Percentiles rank a stretch among this genome's conserved stretches.
Evolutionary conservation across 345 rosid genomes (phyloP).

Genomic region (Salix caprea): DNA sequence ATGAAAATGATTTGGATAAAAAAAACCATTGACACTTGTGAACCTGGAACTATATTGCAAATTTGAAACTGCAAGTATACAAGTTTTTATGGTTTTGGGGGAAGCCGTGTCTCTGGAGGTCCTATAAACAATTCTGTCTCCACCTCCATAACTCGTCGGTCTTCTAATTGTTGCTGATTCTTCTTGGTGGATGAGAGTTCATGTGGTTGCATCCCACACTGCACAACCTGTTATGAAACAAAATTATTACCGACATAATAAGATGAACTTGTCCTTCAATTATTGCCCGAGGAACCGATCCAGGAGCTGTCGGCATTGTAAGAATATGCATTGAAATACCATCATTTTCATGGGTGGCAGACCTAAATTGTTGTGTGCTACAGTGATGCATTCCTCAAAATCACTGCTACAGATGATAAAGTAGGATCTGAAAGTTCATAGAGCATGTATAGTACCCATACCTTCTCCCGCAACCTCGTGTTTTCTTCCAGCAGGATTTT

Average conservation of each 20-base stretch:
- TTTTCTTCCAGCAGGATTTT: slow-evolving; percentile 51
- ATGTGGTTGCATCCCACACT: slow-evolving; percentile 36
- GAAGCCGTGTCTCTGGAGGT: slow-evolving; percentile 42
- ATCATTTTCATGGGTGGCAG: no score
- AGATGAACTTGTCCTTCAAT: background rate
- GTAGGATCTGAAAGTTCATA: background rate
- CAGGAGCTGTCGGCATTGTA: no score
- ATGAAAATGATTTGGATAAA: no score
- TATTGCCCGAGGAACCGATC: background rate
- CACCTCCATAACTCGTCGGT: slow-evolving; percentile 45
- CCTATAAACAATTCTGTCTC: slow-evolving; percentile 79
- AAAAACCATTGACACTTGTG: no score
- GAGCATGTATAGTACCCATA: slow-evolving; percentile 4
- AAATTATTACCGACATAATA: background rate
- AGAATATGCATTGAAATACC: no score
- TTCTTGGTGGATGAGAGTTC: slow-evolving; percentile 10
- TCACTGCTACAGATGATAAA: background rate
- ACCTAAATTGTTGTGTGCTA: background rate
- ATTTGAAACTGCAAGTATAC: background rate
- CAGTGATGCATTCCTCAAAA: background rate
- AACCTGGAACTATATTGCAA: background rate
- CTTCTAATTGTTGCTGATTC: slow-evolving; percentile 12
- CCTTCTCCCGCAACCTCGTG: slow-evolving; percentile 44
- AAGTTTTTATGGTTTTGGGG: background rate
- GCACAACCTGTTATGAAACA: background rate